Evolutionary conservation across 441 rosid species (phyloP).

Genomic region (Eugenia klotzschiana): DNA sequence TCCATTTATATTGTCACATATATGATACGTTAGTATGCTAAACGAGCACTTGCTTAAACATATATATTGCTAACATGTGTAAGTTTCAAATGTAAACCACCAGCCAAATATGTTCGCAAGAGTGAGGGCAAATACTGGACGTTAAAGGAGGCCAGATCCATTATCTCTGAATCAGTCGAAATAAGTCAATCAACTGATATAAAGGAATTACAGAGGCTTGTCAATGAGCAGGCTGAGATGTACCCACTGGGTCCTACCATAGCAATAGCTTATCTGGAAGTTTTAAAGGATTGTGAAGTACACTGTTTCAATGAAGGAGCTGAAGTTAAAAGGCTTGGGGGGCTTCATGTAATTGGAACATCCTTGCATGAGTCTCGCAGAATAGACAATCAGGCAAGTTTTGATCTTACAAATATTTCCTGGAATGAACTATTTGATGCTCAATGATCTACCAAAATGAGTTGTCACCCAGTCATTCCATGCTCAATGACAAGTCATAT

Average conservation of each 20-base stretch:
- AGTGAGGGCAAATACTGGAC: slow-evolving; percentile 82
- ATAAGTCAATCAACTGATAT: slow-evolving; percentile 61
- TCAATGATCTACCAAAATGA: not conserved
- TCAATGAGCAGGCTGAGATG: slow-evolving; percentile 71
- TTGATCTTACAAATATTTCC: not conserved
- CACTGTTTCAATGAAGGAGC: slow-evolving; percentile 78
- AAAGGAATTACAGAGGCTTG: slow-evolving; percentile 51
- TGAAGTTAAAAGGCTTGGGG: slow-evolving; percentile 92
- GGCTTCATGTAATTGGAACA: slow-evolving; percentile 93
- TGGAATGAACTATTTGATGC: not conserved
- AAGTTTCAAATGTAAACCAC: slow-evolving; percentile 12
- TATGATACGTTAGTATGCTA: not conserved
- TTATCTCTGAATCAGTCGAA: slow-evolving; percentile 63
- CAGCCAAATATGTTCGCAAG: slow-evolving; percentile 90
- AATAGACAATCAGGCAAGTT: slow-evolving; percentile 86
- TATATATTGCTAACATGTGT: slow-evolving; percentile 5
- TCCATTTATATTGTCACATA: not conserved
- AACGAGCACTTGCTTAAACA: not conserved
- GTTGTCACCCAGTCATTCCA: not conserved
- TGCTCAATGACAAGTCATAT: not conserved
- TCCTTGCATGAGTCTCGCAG: slow-evolving; percentile 95
- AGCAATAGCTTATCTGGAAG: slow-evolving; percentile 76
- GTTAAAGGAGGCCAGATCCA: slow-evolving; percentile 56
- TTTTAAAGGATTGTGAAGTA: slow-evolving; percentile 76
- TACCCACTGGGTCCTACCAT: slow-evolving; percentile 87